Evolutionary conservation across 352 stramenopile genomes (phyloP).

Genomic region (Stephanocyclus meneghinianus): DNA sequence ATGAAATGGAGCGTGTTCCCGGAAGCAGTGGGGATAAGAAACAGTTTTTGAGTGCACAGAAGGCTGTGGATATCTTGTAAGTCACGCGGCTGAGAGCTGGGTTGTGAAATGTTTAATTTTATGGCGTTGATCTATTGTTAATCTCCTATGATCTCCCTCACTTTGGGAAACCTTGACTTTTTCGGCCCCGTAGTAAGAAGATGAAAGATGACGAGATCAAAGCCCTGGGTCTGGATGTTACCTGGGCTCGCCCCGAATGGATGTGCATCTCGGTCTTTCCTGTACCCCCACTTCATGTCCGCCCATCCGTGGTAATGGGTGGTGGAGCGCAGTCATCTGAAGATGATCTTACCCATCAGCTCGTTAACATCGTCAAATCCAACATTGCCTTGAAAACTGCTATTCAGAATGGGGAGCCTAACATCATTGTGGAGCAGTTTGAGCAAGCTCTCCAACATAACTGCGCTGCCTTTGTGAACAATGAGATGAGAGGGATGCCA

Average conservation of each 20-base stretch:
- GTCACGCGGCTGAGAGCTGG: not conserved
- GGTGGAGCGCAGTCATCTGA: conserved; percentile 89
- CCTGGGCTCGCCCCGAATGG: conserved; percentile 95
- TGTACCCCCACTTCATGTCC: conserved; percentile 96
- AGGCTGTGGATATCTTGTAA: conserved; percentile 90
- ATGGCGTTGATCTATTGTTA: not conserved
- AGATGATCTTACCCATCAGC: conserved; percentile 97
- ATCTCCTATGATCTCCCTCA: not conserved
- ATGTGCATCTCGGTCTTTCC: conserved; percentile 98
- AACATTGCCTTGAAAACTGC: conserved; percentile 95
- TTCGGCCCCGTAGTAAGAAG: conserved; percentile 82
- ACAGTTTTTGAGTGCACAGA: conserved; percentile 92
- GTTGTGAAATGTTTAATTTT: not conserved
- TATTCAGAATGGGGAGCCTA: conserved; percentile 92
- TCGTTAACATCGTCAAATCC: conserved; percentile 97
- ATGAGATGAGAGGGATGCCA: conserved; percentile 93
- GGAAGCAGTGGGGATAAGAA: conserved; percentile 94
- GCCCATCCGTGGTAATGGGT: conserved; percentile 93
- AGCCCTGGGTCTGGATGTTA: conserved; percentile 92
- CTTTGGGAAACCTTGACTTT: not conserved
- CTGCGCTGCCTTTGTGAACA: conserved; percentile 93
- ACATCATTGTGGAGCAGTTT: conserved; percentile 94
- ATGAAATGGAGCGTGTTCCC: conserved; percentile 92
- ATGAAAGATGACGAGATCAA: conserved; percentile 96
- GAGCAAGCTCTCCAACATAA: conserved; percentile 89